Evolutionary conservation across 1,284 basidiomycete genomes (phyloP).

Genomic region (Ganoderma lingzhi): DNA sequence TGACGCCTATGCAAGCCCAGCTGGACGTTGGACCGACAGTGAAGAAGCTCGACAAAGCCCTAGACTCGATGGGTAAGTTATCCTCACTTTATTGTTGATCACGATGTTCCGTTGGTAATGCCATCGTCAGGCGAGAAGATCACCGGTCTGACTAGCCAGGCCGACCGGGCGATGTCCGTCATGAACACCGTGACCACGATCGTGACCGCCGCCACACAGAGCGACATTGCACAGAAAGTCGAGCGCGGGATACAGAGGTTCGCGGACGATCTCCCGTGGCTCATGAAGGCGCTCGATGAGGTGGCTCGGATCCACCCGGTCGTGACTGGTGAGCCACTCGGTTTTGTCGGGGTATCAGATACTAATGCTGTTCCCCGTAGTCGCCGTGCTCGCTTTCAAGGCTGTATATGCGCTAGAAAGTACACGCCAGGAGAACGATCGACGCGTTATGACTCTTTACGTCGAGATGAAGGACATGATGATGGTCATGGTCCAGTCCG

Average conservation of each 20-base stretch:
- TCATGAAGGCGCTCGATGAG: constrained; percentile 38
- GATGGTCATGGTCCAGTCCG: constrained; percentile 50
- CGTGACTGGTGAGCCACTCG: constrained; percentile 33
- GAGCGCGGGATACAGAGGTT: constrained; percentile 22
- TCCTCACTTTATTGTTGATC: neutral
- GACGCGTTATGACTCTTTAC: constrained; percentile 46
- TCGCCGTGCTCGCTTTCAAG: constrained; percentile 53
- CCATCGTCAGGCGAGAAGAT: neutral
- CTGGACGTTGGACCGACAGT: constrained; percentile 11
- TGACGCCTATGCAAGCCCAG: constrained; percentile 10
- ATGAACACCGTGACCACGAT: neutral
- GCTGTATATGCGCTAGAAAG: constrained; percentile 48
- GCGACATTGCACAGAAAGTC: constrained; percentile 20
- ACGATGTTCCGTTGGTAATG: too few species aligned
- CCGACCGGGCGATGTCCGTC: constrained; percentile 7
- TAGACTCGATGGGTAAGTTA: constrained; percentile 11
- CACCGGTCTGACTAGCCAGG: neutral
- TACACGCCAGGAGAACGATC: constrained; percentile 51
- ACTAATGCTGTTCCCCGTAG: constrained; percentile 35
- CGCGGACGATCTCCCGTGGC: constrained; percentile 30
- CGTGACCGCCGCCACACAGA: constrained; percentile 2
- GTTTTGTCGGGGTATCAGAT: neutral
- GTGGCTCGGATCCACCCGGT: constrained; percentile 40
- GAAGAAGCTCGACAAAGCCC: constrained; percentile 9
- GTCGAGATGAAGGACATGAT: constrained; percentile 46